Base-by-base conservation (phyloP, 371 early-diverging fungal genomes). In the Lichtheimia ramosa region DNA sequence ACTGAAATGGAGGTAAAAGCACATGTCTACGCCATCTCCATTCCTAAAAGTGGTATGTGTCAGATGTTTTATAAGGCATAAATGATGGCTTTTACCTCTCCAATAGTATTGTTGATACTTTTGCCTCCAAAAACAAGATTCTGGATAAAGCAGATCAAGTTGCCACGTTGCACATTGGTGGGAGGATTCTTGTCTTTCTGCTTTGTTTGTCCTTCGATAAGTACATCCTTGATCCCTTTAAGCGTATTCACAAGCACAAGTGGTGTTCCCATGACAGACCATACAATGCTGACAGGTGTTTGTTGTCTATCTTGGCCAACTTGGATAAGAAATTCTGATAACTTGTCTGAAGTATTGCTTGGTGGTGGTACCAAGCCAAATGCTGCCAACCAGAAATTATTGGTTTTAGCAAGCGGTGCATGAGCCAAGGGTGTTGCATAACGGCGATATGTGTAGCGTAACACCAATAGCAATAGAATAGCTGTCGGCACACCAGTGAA, bases 11-110 rank as follows among this genome's bases (percentile, higher is more conserved):
- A 21, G 78, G 81, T 28, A 74, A 52, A 13, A 81, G 60, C 18
- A 75, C 61, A 56, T 76, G 72, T 20, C 81, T 75, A 59, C 78
- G 72, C 81, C 81, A 81, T 41, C 68, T 69, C 81, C 81, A 81
- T 10, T 77, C 81, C 78, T 80, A 43, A 50, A 56, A 48, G 14
- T 7, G n/a, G 10, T 34, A 34, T 8, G 10, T 8, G 10, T 34
- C 34, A 34, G 8, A 8, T 8, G 8, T n/a, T n/a, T 8, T 46
- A 16, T n/a, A 16, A n/a, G 6, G 43, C 0, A 21, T 46, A 21
- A 21, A 46, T 43, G n/a, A 46, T 13, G 24, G 14, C 14, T 13
- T 55, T 41, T 74, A 77, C 81, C 56, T 81, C 68, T 23, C 81
- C 81, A 21, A 77, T 51, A 0, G 68, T 56, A 54, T 81, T 81